Evolutionary conservation across 495 filamentous ascomycete genomes (phyloP).

Genomic region (Aspergillus homomorphus): DNA sequence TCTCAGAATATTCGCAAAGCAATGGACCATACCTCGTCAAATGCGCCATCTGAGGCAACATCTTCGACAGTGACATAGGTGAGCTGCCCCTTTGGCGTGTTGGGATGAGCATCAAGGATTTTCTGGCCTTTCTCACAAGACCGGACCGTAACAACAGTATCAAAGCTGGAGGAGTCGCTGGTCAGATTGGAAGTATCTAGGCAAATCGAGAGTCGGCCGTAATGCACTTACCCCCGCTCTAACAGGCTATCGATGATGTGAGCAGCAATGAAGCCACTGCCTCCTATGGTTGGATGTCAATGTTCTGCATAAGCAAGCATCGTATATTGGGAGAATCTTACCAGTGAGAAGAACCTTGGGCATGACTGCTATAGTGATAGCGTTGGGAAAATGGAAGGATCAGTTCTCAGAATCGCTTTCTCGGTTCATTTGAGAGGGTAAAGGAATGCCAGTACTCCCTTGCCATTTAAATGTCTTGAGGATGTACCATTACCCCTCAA

Average conservation of each 20-base stretch:
- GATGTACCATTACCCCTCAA: not conserved
- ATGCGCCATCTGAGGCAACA: conserved; percentile 70
- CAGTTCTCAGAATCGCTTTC: not conserved
- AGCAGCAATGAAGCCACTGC: conserved; percentile 72
- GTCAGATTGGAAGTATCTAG: not conserved
- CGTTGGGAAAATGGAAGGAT: not conserved
- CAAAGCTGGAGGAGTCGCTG: conserved; percentile 45
- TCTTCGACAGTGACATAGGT: conserved; percentile 78
- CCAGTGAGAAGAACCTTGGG: conserved; percentile 44
- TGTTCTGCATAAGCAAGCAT: not conserved
- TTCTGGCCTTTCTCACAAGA: conserved; percentile 72
- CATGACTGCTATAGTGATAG: conserved; percentile 25
- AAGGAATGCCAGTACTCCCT: not conserved
- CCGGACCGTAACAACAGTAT: conserved; percentile 82
- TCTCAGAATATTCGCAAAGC: not conserved
- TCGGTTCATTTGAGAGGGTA: not conserved
- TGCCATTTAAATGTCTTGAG: not conserved
- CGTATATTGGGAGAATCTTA: conserved; percentile 15
- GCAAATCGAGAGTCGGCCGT: not conserved
- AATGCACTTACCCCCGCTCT: conserved; percentile 45
- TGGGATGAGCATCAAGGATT: conserved; percentile 66
- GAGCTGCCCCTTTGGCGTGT: conserved; percentile 59
- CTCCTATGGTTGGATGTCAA: conserved; percentile 41
- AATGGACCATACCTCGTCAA: conserved; percentile 57
- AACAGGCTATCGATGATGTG: conserved; percentile 77